Evolutionary conservation across 495 filamentous ascomycete genomes (phyloP), one percentile per base, ranked within the genome.

Genomic region (Daldinia grandis): DNA sequence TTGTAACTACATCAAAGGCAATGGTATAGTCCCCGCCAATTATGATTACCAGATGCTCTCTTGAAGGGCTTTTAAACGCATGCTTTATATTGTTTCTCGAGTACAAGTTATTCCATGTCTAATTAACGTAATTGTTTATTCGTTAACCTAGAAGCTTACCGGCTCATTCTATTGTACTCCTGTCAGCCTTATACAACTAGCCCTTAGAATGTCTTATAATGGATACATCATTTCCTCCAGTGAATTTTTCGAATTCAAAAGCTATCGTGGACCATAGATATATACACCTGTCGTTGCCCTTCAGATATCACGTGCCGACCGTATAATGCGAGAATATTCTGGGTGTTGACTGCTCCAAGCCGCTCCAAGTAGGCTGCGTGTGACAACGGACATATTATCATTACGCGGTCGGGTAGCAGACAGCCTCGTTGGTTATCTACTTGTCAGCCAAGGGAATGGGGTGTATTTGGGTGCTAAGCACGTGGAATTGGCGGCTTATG

Each of bases 401-500:
- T 35, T 63, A 40, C 33, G 37, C 24, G 53, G 9, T 63, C 37
- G 35, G 56, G 35, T 59, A 27, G 33, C 56, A 59, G 37, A 44
- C 24, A 56, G 53, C 53, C 30, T 56, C 53, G 53, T n/a, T 6
- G 17, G 53, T 6, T 30, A 47, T 24, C 19, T 7, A 47, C 19
- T 47, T 12, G 19, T 47, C 1, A 24, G 30, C 25, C 28, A 56
- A 56, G 30, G 30, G 53, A 14, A 30, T 15, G 27, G 53, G n/a
- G 14, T 14, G 30, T 9, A 30, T 35, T 10, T 28, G 37, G 47
- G 38, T 51, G 33, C 21, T 28, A 19, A 51, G 65, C 70, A 73
- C 70, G 64, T 73, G 70, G 69, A 68, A 40, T 25, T 61, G 60
- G 64, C 60, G 56, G 60, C 61, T 65, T 58, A 50, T 68, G 38